These are phyloP conservation scores for Plenodomus biglobosus DNA, from an alignment of 2,329 filamentous ascomycete species.

Conservation along the genomic window DNA sequence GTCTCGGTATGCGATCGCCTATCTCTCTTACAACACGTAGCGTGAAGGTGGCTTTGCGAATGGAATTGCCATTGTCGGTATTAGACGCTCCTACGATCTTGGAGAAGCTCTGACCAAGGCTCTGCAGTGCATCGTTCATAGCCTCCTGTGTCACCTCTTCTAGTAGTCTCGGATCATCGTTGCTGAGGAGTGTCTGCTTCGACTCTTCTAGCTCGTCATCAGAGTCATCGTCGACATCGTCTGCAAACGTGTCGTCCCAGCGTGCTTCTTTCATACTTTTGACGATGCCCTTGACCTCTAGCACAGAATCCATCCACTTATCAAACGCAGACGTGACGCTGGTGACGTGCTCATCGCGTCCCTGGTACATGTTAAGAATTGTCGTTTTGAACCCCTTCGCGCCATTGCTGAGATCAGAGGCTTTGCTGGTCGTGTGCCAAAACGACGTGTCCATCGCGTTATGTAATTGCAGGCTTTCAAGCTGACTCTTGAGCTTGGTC, in stretches of 20 bases:
- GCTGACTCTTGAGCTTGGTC: slow-evolving; percentile 61
- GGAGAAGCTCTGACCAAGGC: slow-evolving; percentile 60
- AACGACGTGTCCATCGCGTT: slow-evolving; percentile 55
- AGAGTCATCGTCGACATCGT: slow-evolving; percentile 70
- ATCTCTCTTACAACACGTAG: slow-evolving; percentile 75
- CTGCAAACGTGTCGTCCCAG: slow-evolving; percentile 75
- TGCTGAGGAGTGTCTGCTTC: slow-evolving; percentile 67
- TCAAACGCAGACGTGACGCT: slow-evolving; percentile 65
- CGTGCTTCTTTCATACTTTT: slow-evolving; percentile 66
- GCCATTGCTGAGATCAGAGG: slow-evolving; percentile 66
- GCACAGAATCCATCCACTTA: slow-evolving; percentile 73
- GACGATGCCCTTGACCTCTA: slow-evolving; percentile 64
- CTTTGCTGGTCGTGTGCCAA: slow-evolving; percentile 68
- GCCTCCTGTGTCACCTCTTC: slow-evolving; percentile 61
- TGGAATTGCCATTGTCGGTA: slow-evolving; percentile 21
- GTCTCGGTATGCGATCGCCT: slow-evolving; percentile 54
- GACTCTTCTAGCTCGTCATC: slow-evolving; percentile 71
- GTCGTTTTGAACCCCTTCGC: slow-evolving; percentile 69
- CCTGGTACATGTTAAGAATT: slow-evolving; percentile 70
- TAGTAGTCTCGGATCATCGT: slow-evolving; percentile 68
- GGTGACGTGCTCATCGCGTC: slow-evolving; percentile 68
- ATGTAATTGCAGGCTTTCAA: slow-evolving; percentile 58
- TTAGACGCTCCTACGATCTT: slow-evolving; percentile 51
- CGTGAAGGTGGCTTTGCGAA: slow-evolving; percentile 61
- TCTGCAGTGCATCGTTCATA: slow-evolving; percentile 59